phyloP scores from a whole-genome alignment of 495 filamentous ascomycete species.

The Oidiodendron maius region DNA sequence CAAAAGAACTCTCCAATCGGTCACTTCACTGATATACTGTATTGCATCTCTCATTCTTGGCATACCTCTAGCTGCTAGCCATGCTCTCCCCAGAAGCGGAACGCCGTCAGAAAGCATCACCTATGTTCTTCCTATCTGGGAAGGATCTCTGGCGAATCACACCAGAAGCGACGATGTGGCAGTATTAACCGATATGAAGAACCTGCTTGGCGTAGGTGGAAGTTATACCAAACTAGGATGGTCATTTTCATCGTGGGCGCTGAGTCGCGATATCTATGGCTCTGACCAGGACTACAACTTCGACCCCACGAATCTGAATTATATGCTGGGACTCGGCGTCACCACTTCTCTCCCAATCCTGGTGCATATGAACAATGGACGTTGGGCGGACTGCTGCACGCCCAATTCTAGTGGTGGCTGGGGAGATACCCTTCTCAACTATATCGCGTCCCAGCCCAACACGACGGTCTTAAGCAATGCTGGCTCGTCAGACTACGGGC shows the following conservation, averaged over 20 bases:
- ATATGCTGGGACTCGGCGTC: not conserved
- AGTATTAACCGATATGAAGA: constrained; percentile 2
- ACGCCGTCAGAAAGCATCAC: no score
- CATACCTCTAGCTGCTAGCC: no score
- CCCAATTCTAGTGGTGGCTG: no score
- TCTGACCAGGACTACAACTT: not conserved
- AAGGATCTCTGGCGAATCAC: constrained; percentile 4
- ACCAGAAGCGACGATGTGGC: not conserved
- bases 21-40: no score
- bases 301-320: constrained; percentile 8
- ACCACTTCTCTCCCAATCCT: constrained; percentile 1
- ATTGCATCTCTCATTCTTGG: no score
- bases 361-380: constrained; percentile 8
- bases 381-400: constrained; percentile 10
- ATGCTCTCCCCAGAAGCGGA: no score
- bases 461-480: no score
- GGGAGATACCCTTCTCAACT: no score
- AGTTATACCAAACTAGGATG: constrained; percentile 5
- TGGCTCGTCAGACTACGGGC: no score
- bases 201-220: not conserved
- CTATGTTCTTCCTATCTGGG: no score
- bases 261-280: constrained; percentile 2
- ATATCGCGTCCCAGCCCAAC: no score
- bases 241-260: constrained; percentile 8
- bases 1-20: no score